A percentile compares a stretch with the other conserved stretches of the same genome.
Conservation (phyloP, 2,329 filamentous ascomycete genomes). For the Phyllosticta citribraziliensis region DNA sequence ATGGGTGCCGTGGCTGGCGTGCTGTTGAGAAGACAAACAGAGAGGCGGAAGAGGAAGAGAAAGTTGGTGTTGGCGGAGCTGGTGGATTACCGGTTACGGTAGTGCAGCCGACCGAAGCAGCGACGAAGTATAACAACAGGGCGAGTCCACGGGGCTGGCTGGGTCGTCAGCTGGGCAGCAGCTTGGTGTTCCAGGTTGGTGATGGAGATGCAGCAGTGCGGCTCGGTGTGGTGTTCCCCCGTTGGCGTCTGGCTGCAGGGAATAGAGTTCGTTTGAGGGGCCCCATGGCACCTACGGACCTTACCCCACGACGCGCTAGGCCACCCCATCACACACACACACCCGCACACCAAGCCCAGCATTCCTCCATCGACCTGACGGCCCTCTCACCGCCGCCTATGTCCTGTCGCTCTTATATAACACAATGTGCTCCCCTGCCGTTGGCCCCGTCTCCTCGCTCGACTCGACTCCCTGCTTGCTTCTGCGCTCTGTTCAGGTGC, state of each 20-base stretch:
- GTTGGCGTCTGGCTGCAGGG: background rate
- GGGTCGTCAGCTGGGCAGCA: too few relatives aligned
- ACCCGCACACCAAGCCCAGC: background rate
- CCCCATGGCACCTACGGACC: background rate
- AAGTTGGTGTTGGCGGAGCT: too few relatives aligned
- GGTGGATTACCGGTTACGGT: too few relatives aligned
- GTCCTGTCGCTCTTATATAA: background rate
- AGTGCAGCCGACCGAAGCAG: too few relatives aligned
- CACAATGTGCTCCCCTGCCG: background rate
- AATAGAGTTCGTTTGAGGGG: background rate
- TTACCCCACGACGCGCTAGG: background rate
- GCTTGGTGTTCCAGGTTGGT: too few relatives aligned
- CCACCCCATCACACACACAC: background rate
- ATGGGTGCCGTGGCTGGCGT: background rate
- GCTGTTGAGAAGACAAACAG: background rate
- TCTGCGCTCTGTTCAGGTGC: background rate
- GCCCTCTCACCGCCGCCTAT: background rate
- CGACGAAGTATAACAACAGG: too few relatives aligned
- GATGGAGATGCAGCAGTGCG: too few relatives aligned
- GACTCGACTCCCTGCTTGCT: background rate
- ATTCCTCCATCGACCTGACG: too few relatives aligned
- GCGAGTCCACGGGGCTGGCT: too few relatives aligned
- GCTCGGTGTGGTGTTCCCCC: background rate
- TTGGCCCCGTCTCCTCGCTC: background rate
- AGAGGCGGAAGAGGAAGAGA: too few relatives aligned